Conservation (phyloP, 768 basidiomycete genomes). For the Scleroderma citrinum region DNA sequence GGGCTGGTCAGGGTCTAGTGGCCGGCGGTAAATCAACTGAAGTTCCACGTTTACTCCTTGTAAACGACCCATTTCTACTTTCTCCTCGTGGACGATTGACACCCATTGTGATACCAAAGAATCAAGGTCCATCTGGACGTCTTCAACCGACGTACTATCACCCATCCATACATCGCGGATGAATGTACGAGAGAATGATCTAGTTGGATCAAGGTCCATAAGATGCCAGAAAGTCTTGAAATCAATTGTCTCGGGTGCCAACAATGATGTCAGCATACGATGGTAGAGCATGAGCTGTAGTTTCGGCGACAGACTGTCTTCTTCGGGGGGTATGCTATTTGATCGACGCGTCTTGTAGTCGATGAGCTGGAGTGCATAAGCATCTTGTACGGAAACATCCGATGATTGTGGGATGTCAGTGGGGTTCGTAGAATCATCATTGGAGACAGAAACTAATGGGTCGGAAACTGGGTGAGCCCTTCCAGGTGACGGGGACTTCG, state of each 20-base stretch:
- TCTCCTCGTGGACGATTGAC: slow-evolving; percentile 13
- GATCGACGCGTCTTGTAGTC: slow-evolving; percentile 69
- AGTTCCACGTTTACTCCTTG: slow-evolving; percentile 30
- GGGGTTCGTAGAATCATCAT: neutral
- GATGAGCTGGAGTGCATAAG: slow-evolving; percentile 38
- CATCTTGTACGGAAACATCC: neutral
- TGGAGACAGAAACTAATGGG: neutral
- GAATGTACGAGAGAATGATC: slow-evolving; percentile 47
- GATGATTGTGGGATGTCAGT: neutral
- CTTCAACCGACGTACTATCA: slow-evolving; percentile 11
- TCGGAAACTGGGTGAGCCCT: slow-evolving; percentile 5
- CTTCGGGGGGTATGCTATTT: slow-evolving; percentile 45
- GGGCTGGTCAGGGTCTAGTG: slow-evolving; percentile 1
- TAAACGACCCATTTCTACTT: slow-evolving; percentile 15
- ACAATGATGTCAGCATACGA: slow-evolving; percentile 51
- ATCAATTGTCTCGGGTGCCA: slow-evolving; percentile 41
- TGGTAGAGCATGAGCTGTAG: slow-evolving; percentile 78
- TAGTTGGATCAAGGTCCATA: slow-evolving; percentile 37
- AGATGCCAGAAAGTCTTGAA: slow-evolving; percentile 49
- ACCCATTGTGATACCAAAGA: slow-evolving; percentile 30
- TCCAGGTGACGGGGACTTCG: slow-evolving; percentile 12
- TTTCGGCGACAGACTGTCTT: slow-evolving; percentile 52
- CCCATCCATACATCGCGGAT: slow-evolving; percentile 25
- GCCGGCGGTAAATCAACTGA: slow-evolving; percentile 36
- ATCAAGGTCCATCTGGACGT: slow-evolving; percentile 22